A percentile compares a stretch with the other conserved stretches of the same genome.
Evolutionary conservation across 164 flowering plant species (phyloP).

Genomic region (Umbellularia californica): DNA sequence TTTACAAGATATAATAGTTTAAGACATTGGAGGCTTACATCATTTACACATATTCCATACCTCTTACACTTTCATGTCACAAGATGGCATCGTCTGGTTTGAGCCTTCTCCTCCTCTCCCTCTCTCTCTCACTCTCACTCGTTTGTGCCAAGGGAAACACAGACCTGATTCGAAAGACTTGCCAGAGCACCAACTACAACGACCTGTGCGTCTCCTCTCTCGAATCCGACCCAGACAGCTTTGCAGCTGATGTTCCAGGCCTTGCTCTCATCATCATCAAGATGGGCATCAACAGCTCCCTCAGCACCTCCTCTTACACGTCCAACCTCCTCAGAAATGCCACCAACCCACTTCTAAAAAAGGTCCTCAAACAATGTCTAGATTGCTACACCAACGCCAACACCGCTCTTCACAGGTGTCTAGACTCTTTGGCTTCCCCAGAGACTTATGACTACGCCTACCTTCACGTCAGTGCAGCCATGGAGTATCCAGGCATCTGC

Average conservation of each 20-base stretch:
- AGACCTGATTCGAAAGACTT: not conserved
- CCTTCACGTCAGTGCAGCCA: conserved; percentile 55
- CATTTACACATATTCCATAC: not conserved
- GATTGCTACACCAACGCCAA: conserved; percentile 46
- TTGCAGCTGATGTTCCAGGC: not conserved
- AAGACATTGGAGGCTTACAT: too few relatives aligned
- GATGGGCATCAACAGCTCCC: conserved; percentile 34
- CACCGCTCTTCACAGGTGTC: conserved; percentile 40
- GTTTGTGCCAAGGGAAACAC: not conserved
- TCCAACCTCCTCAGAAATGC: conserved; percentile 24
- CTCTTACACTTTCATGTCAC: not conserved
- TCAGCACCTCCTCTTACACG: conserved; percentile 40
- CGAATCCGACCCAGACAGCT: not conserved
- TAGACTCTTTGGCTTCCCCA: conserved; percentile 36
- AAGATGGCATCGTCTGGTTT: not conserved
- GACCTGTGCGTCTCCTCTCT: conserved; percentile 1
- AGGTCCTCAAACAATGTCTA: conserved; percentile 48
- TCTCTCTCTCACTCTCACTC: not conserved
- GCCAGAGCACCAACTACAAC: not conserved
- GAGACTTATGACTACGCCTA: conserved; percentile 54
- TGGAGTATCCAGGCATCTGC: conserved; percentile 66
- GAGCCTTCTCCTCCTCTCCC: not conserved
- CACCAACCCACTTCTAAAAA: conserved; percentile 22
- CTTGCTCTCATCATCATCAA: not conserved
- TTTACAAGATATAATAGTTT: too few relatives aligned